Evolutionary conservation across 345 rosid genomes (phyloP), one percentile per base, ranked within the genome.

Genomic region (Citrus glauca): DNA sequence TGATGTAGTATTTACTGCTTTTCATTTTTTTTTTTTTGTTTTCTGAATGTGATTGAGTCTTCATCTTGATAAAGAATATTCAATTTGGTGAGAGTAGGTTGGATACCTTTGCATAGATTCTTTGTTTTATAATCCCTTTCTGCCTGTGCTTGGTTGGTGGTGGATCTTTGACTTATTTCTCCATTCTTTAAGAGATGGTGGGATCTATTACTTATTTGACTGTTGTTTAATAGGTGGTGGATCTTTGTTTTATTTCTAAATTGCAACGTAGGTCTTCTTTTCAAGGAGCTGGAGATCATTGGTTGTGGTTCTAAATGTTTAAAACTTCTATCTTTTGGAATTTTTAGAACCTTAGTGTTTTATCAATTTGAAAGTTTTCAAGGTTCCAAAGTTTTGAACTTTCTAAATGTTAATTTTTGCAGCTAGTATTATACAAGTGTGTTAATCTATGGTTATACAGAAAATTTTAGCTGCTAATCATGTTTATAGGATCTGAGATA

Each of bases 131-230:
- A 64, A 63, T 5, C 37, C 48, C 10, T 76, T 16, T 6, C 25
- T 66, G 66, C 6, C 66, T 55, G 67, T 55, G 20, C 27, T 66
- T 76, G 8, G 27, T 76, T 16, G 79, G 6, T 76, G 63, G 40
- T 53, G 73, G 79, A 66, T 76, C 73, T 56, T 76, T 67, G 55
- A 76, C 66, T 76, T 55, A 40, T 59, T 75, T 65, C 45, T 55
- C 25, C 62, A 55, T 76, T 45, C 17, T 45, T 3, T 45, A 45
- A 11, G 50, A 13, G 79, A 2, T 76, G 63, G 40, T 53, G 73
- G 73, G 50, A 55, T 76, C 57, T 37, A 66, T 67, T 35, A 76
- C 66, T 76, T 55, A 40, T 40, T 75, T 65, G 69, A 66, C 33
- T 24, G 37, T 76, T 66, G 27, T 67, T 66, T 76, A 53, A 67